Evolutionary conservation across 1,284 basidiomycete species (phyloP).

Genomic region (Ganoderma resinaceum): DNA sequence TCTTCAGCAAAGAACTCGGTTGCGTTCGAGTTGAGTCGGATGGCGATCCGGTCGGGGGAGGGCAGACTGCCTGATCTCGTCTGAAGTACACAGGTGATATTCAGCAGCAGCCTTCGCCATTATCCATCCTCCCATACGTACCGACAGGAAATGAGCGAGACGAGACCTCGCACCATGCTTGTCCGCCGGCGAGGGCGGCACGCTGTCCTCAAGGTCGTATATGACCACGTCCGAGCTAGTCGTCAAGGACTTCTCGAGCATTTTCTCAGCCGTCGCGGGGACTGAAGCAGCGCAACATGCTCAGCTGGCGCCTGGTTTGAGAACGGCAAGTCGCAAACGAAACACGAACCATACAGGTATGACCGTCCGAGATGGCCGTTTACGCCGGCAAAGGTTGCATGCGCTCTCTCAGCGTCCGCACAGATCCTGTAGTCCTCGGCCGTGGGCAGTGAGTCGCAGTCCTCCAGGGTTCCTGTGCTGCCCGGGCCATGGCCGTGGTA

Average conservation of each 20-base stretch:
- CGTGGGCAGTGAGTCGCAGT: background rate
- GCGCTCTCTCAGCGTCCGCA: background rate
- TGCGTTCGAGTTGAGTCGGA: constrained; percentile 79
- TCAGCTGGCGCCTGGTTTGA: background rate
- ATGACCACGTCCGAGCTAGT: constrained; percentile 76
- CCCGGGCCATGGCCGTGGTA: background rate
- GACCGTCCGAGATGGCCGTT: constrained; percentile 53
- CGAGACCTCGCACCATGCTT: constrained; percentile 69
- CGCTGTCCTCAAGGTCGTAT: constrained; percentile 89
- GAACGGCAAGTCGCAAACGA: background rate
- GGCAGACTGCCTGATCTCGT: constrained; percentile 46
- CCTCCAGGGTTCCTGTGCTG: background rate
- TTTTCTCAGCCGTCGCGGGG: constrained; percentile 78
- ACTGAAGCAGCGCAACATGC: constrained; percentile 48
- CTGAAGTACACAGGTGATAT: constrained; percentile 30
- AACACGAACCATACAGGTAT: constrained; percentile 61
- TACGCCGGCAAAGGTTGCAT: background rate
- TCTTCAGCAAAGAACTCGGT: constrained; percentile 79
- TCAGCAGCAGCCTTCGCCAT: background rate
- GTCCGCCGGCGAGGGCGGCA: constrained; percentile 65
- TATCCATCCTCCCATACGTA: constrained; percentile 39
- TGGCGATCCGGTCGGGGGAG: constrained; percentile 62
- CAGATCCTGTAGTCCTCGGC: background rate
- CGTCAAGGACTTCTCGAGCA: constrained; percentile 80
- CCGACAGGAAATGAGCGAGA: constrained; percentile 65